Percentiles rank a stretch among this genome's conserved stretches.
Evolutionary conservation across 306 rosid genomes (phyloP).

Genomic region (Lithocarpus polystachyus): DNA sequence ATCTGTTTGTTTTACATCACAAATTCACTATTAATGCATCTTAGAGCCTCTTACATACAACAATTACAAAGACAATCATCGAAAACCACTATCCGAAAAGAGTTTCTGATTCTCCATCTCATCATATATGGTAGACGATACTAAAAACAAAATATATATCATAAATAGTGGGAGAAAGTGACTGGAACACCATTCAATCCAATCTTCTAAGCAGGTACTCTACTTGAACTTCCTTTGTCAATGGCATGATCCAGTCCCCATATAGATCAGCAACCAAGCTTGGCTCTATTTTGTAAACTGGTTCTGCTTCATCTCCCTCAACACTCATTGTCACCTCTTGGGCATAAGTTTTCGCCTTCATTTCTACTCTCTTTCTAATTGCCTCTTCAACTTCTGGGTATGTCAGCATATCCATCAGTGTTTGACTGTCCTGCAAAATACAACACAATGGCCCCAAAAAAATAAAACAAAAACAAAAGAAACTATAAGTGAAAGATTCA

Average conservation of each 20-base stretch:
- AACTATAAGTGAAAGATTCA: not conserved
- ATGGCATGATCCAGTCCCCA: conserved; percentile 94
- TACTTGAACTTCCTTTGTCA: conserved; percentile 93
- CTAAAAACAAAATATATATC: not conserved
- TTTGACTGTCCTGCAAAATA: conserved; percentile 65
- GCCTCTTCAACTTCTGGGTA: conserved; percentile 73
- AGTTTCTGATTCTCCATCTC: not conserved
- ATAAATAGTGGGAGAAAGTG: not conserved
- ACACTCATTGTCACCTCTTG: conserved; percentile 54
- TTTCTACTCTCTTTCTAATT: conserved; percentile 68
- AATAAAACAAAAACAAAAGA: not conserved
- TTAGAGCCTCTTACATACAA: not conserved
- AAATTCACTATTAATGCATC: not conserved
- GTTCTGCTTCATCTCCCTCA: conserved; percentile 41
- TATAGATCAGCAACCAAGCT: conserved; percentile 78
- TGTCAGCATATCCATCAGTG: conserved; percentile 72
- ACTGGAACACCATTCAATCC: conserved; percentile 45
- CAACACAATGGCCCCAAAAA: not conserved
- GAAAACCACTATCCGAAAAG: not conserved
- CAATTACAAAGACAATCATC: not conserved
- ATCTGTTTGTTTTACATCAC: not conserved
- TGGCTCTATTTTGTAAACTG: conserved; percentile 77
- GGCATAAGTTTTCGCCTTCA: conserved; percentile 72
- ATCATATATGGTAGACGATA: too few relatives aligned
- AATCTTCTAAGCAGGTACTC: conserved; percentile 77